Conservation (phyloP, 2,329 filamentous ascomycete species). For the Xylaria sp. region DNA sequence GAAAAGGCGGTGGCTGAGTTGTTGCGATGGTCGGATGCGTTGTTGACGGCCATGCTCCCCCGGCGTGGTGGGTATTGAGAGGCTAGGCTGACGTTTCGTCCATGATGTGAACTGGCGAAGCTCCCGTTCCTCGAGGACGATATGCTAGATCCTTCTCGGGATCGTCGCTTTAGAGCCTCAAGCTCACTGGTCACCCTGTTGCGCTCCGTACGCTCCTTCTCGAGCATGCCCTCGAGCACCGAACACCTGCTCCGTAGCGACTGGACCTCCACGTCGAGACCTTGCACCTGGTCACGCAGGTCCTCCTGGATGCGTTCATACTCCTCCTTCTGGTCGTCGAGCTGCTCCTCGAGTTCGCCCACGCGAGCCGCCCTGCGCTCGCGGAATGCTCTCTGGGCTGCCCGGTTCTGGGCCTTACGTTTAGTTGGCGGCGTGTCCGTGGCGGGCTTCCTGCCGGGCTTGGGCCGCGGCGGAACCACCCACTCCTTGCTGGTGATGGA, state of each 20-base stretch:
- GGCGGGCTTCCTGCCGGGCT: constrained; percentile 90
- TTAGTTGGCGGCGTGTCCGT: constrained; percentile 92
- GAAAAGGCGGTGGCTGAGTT: constrained; percentile 50
- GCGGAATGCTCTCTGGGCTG: constrained; percentile 87
- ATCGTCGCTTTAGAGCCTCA: constrained; percentile 32
- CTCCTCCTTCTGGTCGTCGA: constrained; percentile 62
- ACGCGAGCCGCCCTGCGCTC: constrained; percentile 85
- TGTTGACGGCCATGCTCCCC: constrained; percentile 33
- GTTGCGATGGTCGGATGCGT: constrained; percentile 30
- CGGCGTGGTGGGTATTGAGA: constrained; percentile 34
- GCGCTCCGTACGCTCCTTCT: constrained; percentile 57
- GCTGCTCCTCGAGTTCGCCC: constrained; percentile 70
- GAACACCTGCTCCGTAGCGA: constrained; percentile 65
- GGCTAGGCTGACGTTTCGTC: constrained; percentile 22
- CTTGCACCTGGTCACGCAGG: constrained; percentile 57
- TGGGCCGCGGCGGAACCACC: constrained; percentile 81
- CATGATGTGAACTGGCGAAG: constrained; percentile 27
- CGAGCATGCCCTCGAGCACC: constrained; percentile 65
- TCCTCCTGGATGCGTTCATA: constrained; percentile 61
- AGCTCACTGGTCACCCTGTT: constrained; percentile 38
- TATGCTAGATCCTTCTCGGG: constrained; percentile 26
- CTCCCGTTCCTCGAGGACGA: constrained; percentile 35
- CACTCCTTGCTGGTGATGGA: constrained; percentile 81
- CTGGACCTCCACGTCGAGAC: constrained; percentile 67
- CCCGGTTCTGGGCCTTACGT: constrained; percentile 91